Base-by-base conservation (phyloP, 768 basidiomycete species). In the Podaxis sp. region DNA sequence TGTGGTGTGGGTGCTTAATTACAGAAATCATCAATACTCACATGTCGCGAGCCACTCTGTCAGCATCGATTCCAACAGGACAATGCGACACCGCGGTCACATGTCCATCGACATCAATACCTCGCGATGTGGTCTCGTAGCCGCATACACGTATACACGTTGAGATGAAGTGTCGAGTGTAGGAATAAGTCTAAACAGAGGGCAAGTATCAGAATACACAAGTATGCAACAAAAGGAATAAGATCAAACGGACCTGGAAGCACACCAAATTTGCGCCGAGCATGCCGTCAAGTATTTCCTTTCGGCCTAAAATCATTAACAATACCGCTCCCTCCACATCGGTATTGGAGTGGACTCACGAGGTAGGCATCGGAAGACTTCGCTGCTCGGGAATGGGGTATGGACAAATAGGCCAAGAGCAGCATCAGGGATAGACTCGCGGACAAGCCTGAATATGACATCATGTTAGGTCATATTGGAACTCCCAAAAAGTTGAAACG, bases 221-320 rank as follows among this genome's bases (percentile, higher is more conserved):
- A 61, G 42, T 21, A 16, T 18, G 42, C 16, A 13, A 50, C 56
- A 47, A 40, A 18, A 60, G 37, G 11, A 35, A n/a, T 21, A 57
- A 16, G 42, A 44, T n/a, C 5, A 16, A 42, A 47, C 75, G 28
- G 57, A 79, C 83, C 77, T 93, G 92, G 91, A 99, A 98, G 73
- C 93, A 95, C 52, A 98, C 87, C 36, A 97, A 82, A 75, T 97
- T 95, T 52, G 96, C 94, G 32, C 95, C 95, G 48, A 98, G 88
- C 93, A 99, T 97, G 38, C 96, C 97, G 64, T 98, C 94, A 25
- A 99, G 81, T 62, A 98, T 92, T 74, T 98, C 95, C 67, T 90
- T 91, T 50, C 96, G 86, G 52, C 88, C 88, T 86, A 57, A 36
- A 48, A 40, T 13, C 27, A 16, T n/a, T 27, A 38, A 35, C 35